Evolutionary conservation across 2,329 filamentous ascomycete genomes (phyloP).

Genomic region (Pseudocercospora eumusae): DNA sequence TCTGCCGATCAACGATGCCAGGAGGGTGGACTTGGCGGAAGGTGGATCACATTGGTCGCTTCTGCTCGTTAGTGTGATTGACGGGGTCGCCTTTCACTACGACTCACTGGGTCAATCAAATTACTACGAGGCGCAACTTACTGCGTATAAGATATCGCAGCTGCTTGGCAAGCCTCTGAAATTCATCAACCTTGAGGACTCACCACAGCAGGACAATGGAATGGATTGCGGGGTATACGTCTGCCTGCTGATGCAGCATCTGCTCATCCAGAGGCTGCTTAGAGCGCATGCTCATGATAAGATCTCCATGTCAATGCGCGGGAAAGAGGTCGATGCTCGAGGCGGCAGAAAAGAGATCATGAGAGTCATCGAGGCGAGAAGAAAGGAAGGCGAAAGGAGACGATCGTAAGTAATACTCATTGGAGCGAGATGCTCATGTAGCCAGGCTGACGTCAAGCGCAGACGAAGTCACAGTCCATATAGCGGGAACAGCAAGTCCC

Average conservation of each 20-base stretch:
- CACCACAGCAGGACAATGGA: constrained; percentile 86
- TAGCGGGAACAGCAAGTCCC: constrained; percentile 27
- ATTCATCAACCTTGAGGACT: constrained; percentile 81
- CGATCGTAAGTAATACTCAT: constrained; percentile 66
- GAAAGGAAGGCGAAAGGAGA: constrained; percentile 83
- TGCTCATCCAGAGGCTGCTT: constrained; percentile 82
- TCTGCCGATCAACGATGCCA: constrained; percentile 88
- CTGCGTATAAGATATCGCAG: constrained; percentile 67
- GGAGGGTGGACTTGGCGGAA: constrained; percentile 74
- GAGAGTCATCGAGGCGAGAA: constrained; percentile 79
- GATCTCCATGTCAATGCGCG: constrained; percentile 90
- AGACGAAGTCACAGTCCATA: constrained; percentile 32
- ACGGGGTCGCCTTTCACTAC: constrained; percentile 94
- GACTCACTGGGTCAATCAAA: constrained; percentile 81
- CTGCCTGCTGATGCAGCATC: constrained; percentile 88
- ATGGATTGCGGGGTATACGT: constrained; percentile 96
- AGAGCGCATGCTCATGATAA: constrained; percentile 78
- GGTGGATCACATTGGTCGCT: constrained; percentile 94
- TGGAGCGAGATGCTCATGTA: neutral
- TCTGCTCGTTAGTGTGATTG: constrained; percentile 82
- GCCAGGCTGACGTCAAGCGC: constrained; percentile 5
- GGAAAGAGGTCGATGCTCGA: constrained; percentile 77
- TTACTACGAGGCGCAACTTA: constrained; percentile 68
- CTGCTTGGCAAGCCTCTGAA: constrained; percentile 68
- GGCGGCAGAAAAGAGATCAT: constrained; percentile 88